Conservation (phyloP, 257 asterid genomes). For the Nicotiana sylvestris region DNA sequence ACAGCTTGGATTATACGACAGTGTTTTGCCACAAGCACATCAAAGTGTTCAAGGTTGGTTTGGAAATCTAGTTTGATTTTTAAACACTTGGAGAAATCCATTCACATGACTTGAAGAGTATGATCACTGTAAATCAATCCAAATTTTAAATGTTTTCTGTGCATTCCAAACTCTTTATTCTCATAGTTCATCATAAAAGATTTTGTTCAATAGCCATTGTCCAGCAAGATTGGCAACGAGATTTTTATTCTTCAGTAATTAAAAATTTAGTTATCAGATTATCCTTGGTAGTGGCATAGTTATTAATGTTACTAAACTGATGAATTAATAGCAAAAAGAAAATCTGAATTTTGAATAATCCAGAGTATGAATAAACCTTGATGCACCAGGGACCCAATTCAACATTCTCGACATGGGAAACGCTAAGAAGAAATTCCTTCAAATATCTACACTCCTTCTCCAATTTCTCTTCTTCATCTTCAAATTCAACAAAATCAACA, state of each 20-base stretch:
- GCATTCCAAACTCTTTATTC: not conserved
- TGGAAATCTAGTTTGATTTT: too few species aligned
- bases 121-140: not conserved
- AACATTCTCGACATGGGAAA: not conserved
- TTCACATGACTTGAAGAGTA: not conserved
- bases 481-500: not conserved
- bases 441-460: not conserved
- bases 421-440: not conserved
- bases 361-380: not conserved
- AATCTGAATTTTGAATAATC: not conserved
- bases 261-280: not conserved
- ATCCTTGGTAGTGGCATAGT: not conserved
- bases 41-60: not conserved
- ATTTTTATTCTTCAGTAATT: not conserved
- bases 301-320: not conserved
- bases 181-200: not conserved
- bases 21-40: too few species aligned
- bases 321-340: not conserved
- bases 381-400: not conserved
- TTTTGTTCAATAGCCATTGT: not conserved
- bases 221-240: not conserved
- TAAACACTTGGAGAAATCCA: not conserved
- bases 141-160: not conserved
- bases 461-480: too few species aligned
- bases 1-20: too few species aligned